Percentiles rank a stretch among this genome's conserved stretches.
Conservation (phyloP, 2,329 filamentous ascomycete genomes). For the Cytospora piceae region DNA sequence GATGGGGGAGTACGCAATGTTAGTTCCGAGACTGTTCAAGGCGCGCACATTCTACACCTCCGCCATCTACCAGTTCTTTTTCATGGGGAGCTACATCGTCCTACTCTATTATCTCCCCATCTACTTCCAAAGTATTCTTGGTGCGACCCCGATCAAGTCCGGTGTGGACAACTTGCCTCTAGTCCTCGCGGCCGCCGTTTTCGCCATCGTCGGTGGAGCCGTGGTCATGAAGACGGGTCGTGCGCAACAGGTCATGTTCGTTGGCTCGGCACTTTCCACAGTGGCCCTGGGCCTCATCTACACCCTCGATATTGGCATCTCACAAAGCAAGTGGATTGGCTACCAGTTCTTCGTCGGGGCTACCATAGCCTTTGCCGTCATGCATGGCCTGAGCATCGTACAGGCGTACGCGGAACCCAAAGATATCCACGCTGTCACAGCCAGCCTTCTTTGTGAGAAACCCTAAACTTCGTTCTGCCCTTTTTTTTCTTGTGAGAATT, state of each 20-base stretch:
- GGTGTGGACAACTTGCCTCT: conserved; percentile 17
- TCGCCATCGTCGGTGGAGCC: neutral
- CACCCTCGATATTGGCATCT: neutral
- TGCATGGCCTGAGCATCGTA: conserved; percentile 2
- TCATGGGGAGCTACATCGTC: conserved; percentile 49
- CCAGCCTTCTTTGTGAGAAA: conserved; percentile 14
- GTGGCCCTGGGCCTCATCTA: conserved; percentile 1
- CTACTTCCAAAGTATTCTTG: conserved; percentile 54
- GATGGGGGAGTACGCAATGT: conserved; percentile 53
- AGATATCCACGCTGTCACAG: conserved; percentile 6
- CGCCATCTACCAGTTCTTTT: conserved; percentile 24
- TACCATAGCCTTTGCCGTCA: conserved; percentile 4
- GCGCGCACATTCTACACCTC: conserved; percentile 36
- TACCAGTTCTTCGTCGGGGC: conserved; percentile 17
- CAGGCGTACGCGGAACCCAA: conserved; percentile 6
- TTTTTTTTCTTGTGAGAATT: neutral
- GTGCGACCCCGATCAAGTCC: neutral
- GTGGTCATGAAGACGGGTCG: conserved; percentile 9
- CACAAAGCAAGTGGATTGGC: conserved; percentile 13
- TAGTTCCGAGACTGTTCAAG: conserved; percentile 49
- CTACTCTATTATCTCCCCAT: conserved; percentile 52
- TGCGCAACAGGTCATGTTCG: conserved; percentile 9
- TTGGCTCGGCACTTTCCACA: conserved; percentile 1
- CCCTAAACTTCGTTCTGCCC: too few relatives aligned
- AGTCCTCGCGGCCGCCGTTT: conserved; percentile 9